Conservation (phyloP, 805 yeast species). For the Barnettozyma siamensis region DNA sequence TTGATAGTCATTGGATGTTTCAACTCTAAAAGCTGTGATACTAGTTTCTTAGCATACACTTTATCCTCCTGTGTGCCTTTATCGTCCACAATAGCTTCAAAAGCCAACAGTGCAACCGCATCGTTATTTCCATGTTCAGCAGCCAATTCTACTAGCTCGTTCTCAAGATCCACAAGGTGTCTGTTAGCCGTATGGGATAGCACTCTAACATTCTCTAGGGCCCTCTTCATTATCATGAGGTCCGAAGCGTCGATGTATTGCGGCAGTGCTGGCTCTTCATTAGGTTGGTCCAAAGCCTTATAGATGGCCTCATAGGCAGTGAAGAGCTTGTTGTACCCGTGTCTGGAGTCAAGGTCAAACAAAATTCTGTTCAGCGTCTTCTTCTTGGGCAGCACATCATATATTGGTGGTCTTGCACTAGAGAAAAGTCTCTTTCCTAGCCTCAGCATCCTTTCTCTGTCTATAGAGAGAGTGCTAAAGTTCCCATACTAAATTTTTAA, state of each 20-base stretch:
- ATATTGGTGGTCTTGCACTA: slow-evolving; percentile 31
- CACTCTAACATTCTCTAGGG: slow-evolving; percentile 54
- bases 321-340: slow-evolving; percentile 46
- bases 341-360: slow-evolving; percentile 60
- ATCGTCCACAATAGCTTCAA: slow-evolving; percentile 46
- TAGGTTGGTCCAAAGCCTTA: slow-evolving; percentile 32
- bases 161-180: slow-evolving; percentile 56
- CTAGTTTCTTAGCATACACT: slow-evolving; percentile 53
- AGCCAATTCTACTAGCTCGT: slow-evolving; percentile 70
- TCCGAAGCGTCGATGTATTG: slow-evolving; percentile 46
- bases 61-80: slow-evolving; percentile 47
- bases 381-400: slow-evolving; percentile 52
- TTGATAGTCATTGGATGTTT: slow-evolving; percentile 74
- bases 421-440: slow-evolving; percentile 13
- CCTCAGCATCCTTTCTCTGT: slow-evolving; percentile 1
- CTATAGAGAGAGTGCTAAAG: no score
- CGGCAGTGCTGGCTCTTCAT: slow-evolving; percentile 33
- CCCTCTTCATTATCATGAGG: slow-evolving; percentile 61
- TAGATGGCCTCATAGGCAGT: slow-evolving; percentile 52
- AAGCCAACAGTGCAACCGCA: slow-evolving; percentile 71
- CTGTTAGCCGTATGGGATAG: slow-evolving; percentile 55
- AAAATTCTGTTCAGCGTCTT: slow-evolving; percentile 51
- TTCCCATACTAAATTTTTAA: not conserved
- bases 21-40: slow-evolving; percentile 48
- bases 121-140: slow-evolving; percentile 80